Evolutionary conservation across 78 protist species (phyloP), one percentile per base, ranked within the genome.

Genomic region (Tieghemostelium lacteum): DNA sequence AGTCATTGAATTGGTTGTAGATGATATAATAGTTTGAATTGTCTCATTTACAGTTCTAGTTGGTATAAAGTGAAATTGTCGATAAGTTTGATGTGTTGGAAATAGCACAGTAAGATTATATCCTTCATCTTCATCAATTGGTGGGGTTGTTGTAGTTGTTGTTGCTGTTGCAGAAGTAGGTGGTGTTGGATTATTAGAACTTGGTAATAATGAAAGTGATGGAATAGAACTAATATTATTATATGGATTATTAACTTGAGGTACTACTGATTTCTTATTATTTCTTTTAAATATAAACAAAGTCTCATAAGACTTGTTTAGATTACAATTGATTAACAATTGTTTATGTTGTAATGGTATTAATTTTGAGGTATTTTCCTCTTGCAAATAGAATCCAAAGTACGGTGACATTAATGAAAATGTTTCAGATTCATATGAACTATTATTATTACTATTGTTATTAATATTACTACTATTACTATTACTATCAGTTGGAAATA

Each of bases 1-100:
- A n/a, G n/a, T n/a, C 52, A 45, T 45, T 57, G 63, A n/a, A 19
- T 7, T 57, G 3, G 89, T 60, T 14, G 65, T 72, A 20, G 86
- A 40, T 2, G 29, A 33, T 24, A 83, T n/a, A 69, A 83, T 83
- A 1, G 77, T 42, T 58, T 83, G 74, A 42, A 57, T 83, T 14
- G 73, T 69, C 58, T 83, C 80, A 83, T 83, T 83, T 17, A 83
- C 89, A 22, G 89, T 83, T 55, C 71, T 22, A 42, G 73, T 39
- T 24, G 89, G 89, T n/a, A 67, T 83, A 62, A 83, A 83, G 29
- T 83, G 89, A 73, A 83, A 83, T 42, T 83, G 89, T 42, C 89
- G 7, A 67, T 83, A 83, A 0, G 89, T 83, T 28, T 69, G 69
- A 28, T 83, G 62, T 3, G 89, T 63, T 66, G 89, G 89, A 57